Conservation (phyloP, 371 early-diverging fungal species). For the Mortierella sp. region DNA sequence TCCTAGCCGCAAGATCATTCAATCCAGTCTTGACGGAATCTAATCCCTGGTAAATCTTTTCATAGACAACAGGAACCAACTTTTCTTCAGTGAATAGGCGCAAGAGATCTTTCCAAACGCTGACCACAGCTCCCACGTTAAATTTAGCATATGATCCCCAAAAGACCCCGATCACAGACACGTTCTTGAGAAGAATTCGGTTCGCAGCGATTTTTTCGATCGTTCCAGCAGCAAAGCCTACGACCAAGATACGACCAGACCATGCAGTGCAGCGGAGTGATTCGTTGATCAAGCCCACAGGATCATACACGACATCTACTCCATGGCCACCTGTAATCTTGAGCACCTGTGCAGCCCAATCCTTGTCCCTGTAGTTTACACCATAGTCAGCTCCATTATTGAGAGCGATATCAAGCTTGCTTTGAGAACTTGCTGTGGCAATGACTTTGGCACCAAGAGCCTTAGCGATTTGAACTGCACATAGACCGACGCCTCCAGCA, state of each 20-base stretch:
- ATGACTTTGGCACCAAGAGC: slow-evolving; percentile 88
- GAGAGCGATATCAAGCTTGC: slow-evolving; percentile 79
- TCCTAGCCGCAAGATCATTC: slow-evolving; percentile 75
- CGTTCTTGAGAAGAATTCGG: slow-evolving; percentile 86
- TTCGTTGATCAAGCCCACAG: slow-evolving; percentile 81
- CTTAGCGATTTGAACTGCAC: slow-evolving; percentile 78
- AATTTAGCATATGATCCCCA: slow-evolving; percentile 85
- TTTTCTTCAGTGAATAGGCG: slow-evolving; percentile 71
- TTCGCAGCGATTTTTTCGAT: slow-evolving; percentile 89
- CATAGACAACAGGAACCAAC: slow-evolving; percentile 79
- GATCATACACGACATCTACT: slow-evolving; percentile 84
- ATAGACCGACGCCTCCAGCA: slow-evolving; percentile 82
- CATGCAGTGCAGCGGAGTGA: slow-evolving; percentile 85
- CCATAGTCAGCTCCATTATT: slow-evolving; percentile 81
- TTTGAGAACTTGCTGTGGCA: slow-evolving; percentile 83
- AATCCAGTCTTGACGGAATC: slow-evolving; percentile 77
- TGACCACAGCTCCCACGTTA: slow-evolving; percentile 72
- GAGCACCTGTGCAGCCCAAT: slow-evolving; percentile 82
- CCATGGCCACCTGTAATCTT: slow-evolving; percentile 79
- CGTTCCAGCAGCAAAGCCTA: slow-evolving; percentile 89
- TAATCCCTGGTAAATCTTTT: slow-evolving; percentile 73
- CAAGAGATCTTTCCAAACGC: slow-evolving; percentile 82
- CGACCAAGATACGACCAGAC: slow-evolving; percentile 87
- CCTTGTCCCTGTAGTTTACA: slow-evolving; percentile 83
- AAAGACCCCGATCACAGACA: slow-evolving; percentile 76